These are phyloP conservation scores for Metschnikowia koreensis DNA, from an alignment of 805 yeast genomes.

Conservation along the genomic window DNA sequence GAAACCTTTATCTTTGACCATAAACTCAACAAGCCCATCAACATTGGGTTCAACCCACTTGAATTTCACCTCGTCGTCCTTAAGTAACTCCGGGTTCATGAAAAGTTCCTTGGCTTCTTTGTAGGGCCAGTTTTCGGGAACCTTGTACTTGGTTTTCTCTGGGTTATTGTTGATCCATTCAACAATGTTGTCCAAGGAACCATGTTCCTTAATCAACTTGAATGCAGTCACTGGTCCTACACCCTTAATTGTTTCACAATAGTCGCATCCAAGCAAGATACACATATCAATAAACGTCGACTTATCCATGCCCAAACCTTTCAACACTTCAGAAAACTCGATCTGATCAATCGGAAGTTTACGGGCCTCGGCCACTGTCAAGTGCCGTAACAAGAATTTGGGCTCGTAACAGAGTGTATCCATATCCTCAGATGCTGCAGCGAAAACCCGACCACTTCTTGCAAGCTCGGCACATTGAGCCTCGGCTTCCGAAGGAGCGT, in stretches of 20 bases:
- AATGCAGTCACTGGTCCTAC: slow-evolving; percentile 95
- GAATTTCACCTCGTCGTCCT: slow-evolving; percentile 59
- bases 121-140: slow-evolving; percentile 95
- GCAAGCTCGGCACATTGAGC: slow-evolving; percentile 97
- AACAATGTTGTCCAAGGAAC: slow-evolving; percentile 74
- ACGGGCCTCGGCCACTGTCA: slow-evolving; percentile 91
- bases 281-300: slow-evolving; percentile 86
- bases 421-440: slow-evolving; percentile 99
- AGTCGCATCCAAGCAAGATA: slow-evolving; percentile 93
- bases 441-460: slow-evolving; percentile 85
- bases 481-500: slow-evolving; percentile 98
- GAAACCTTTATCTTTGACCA: slow-evolving; percentile 88
- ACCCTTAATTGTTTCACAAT: slow-evolving; percentile 92
- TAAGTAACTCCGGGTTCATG: slow-evolving; percentile 73
- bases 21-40: slow-evolving; percentile 75
- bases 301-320: slow-evolving; percentile 71
- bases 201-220: slow-evolving; percentile 83
- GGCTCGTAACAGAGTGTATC: slow-evolving; percentile 93
- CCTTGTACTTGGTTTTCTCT: slow-evolving; percentile 61
- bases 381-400: slow-evolving; percentile 77
- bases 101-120: slow-evolving; percentile 84
- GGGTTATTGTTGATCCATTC: slow-evolving; percentile 57
- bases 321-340: slow-evolving; percentile 61
- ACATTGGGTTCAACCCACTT: slow-evolving; percentile 90
- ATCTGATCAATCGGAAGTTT: slow-evolving; percentile 91